phyloP scores from a whole-genome alignment of 2,329 filamentous ascomycete genomes.

The Xylaria sp. region DNA sequence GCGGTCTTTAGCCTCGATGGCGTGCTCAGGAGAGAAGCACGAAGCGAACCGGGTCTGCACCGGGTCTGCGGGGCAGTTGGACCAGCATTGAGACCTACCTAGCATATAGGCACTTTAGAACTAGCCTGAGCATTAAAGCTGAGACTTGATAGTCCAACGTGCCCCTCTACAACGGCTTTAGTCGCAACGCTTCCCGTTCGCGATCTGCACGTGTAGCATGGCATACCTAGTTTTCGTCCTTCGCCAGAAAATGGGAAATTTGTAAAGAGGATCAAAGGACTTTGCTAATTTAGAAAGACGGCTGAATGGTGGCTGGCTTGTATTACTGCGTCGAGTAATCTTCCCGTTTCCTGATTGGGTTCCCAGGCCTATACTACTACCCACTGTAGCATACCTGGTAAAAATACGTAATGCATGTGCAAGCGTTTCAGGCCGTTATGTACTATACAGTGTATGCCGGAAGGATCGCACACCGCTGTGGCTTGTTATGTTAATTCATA shows the following conservation, averaged over 20 bases:
- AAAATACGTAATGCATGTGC: slow-evolving; percentile 21
- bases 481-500: background rate
- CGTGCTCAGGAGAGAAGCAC: slow-evolving; percentile 45
- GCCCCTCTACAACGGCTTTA: slow-evolving; percentile 6
- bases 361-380: background rate
- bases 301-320: slow-evolving; percentile 15
- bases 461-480: background rate
- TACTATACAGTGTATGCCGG: background rate
- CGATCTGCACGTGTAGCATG: background rate
- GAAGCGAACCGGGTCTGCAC: background rate
- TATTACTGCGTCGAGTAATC: slow-evolving; percentile 31
- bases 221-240: background rate
- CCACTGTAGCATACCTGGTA: too few species aligned
- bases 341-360: slow-evolving; percentile 24
- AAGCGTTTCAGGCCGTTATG: background rate
- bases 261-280: slow-evolving; percentile 21
- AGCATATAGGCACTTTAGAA: background rate
- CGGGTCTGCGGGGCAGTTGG: slow-evolving; percentile 24
- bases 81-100: background rate
- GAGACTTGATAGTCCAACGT: slow-evolving; percentile 15
- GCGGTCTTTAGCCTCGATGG: slow-evolving; percentile 47
- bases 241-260: slow-evolving; percentile 7
- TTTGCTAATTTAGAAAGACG: slow-evolving; percentile 27
- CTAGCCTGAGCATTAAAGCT: slow-evolving; percentile 4
- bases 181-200: background rate